phyloP scores from a whole-genome alignment of 2,329 filamentous ascomycete genomes.

The Neopestalotiopsis sp. region DNA sequence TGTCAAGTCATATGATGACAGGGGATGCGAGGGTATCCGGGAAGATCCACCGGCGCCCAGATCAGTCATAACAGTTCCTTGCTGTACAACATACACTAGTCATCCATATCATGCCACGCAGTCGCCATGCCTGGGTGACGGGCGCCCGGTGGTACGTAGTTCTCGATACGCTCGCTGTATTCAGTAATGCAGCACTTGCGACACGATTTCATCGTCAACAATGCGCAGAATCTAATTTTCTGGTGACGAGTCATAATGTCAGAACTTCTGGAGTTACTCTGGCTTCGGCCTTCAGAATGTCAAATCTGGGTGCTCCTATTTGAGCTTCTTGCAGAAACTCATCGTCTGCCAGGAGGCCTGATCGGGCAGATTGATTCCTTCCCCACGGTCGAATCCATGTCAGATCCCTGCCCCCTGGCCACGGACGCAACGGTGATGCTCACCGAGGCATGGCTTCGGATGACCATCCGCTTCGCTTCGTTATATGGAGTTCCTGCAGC shows the following conservation, averaged over 20 bases:
- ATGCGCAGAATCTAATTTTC: neutral
- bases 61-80: neutral
- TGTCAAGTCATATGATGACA: neutral
- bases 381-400: neutral
- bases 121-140: too few species aligned
- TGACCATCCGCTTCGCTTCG: neutral
- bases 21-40: neutral
- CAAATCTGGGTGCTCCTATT: neutral
- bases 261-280: neutral
- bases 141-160: too few species aligned
- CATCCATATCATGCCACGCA: too few species aligned
- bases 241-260: neutral
- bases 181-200: neutral
- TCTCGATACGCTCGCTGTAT: neutral
- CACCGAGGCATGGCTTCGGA: neutral
- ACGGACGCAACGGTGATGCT: neutral
- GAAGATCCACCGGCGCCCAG: neutral
- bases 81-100: too few species aligned
- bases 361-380: neutral
- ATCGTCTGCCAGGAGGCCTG: neutral
- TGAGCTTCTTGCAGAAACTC: neutral
- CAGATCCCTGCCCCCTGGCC: conserved; percentile 2
- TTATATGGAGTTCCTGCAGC: neutral
- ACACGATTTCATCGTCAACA: neutral
- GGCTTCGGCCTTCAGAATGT: neutral